Evolutionary conservation across 805 yeast species (phyloP), one percentile per base, ranked within the genome.

Genomic region (Grigorovia humatica): DNA sequence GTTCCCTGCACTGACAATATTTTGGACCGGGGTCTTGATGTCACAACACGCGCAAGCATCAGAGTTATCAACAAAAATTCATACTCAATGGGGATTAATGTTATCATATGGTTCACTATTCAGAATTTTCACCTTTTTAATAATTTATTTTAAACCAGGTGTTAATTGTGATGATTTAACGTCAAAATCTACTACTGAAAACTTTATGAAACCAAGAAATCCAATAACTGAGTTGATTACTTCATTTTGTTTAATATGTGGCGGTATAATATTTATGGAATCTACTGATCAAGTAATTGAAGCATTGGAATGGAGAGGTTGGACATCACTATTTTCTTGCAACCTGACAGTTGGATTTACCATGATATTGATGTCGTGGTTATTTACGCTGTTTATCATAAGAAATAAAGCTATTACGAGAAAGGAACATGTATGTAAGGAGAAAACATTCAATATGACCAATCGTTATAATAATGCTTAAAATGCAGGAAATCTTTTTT

Each of bases 11-110:
- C 79, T 93, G 57, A 88, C 95, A 2, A 86, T 93, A 38, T 93
- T 87, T 70, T 93, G 96, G 96, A 93, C 98, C 1, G 99, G 99
- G 30, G 76, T 84, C 13, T 74, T 93, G 55, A 93, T 93, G 99
- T 89, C 97, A 1, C 88, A 85, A 67, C 99, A 93, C 69, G 82
- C 81, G 43, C 99, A 93, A 69, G 85, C 90, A 6, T 83, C 93
- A 0, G 73, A 66, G 50, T 75, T 85, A 35, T 82, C 96, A 2
- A 88, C 97, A 2, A 73, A 69, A 17, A 79, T 93, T 55, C 99
- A 93, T 67, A 71, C 78, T 50, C 97, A 89, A 69, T 93, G 99
- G 99, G 99, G 99, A 8, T 75, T 77, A 52, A 69, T 93, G 61
- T 74, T 93, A 52, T 77, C 90, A n/a, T 78, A 79, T 58, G 98